phyloP scores from a whole-genome alignment of 176 grass and related monocot genomes.

The Tuctoria greenei region DNA sequence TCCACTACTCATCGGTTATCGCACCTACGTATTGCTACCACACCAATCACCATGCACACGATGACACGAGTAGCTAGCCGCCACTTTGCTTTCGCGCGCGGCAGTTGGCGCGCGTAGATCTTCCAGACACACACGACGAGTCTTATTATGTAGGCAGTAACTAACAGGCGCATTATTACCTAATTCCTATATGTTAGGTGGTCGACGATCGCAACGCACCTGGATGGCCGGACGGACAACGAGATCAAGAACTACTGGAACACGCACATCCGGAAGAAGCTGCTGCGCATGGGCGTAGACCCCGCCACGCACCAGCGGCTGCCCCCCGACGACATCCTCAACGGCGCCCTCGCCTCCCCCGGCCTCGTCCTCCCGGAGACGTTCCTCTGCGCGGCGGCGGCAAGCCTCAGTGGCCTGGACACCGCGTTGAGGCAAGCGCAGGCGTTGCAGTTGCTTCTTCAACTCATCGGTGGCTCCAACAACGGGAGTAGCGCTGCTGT shows the following conservation, averaged over 20 bases:
- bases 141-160: not conserved
- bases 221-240: conserved; percentile 65
- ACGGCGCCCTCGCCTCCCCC: not conserved
- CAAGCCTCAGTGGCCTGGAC: conserved; percentile 25
- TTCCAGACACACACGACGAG: not conserved
- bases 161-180: not conserved
- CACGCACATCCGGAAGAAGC: conserved; percentile 74
- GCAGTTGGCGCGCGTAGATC: not conserved
- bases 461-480: not conserved
- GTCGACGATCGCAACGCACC: conserved; percentile 64
- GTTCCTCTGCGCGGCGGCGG: conserved; percentile 25
- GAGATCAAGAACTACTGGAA: conserved; percentile 83
- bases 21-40: not conserved
- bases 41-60: not conserved
- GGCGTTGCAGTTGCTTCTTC: conserved; percentile 43
- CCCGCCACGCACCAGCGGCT: conserved; percentile 60
- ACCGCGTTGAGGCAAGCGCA: conserved; percentile 33
- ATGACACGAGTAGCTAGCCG: not conserved
- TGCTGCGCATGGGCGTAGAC: conserved; percentile 57
- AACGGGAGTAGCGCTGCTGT: not conserved
- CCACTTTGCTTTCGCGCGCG: not conserved
- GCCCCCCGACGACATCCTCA: conserved; percentile 6
- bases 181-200: conserved; percentile 36
- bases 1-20: no score
- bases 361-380: not conserved